Conservation (phyloP, 78 protist species). For the Guillardia theta region DNA sequence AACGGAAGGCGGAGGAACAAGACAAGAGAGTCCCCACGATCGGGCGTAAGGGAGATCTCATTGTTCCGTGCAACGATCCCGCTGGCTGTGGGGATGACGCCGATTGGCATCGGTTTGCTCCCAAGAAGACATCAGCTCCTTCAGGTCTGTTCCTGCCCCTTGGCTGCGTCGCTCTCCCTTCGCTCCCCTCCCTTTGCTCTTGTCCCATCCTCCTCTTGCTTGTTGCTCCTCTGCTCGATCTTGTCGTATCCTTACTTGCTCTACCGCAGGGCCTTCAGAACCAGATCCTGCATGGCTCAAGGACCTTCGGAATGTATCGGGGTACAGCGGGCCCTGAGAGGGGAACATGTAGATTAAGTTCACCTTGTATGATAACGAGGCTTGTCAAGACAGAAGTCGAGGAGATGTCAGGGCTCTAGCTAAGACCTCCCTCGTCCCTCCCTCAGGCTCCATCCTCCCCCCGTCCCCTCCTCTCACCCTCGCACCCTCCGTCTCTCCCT, state of each 20-base stretch:
- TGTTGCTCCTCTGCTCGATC: background rate
- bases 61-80: background rate
- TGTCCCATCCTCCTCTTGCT: background rate
- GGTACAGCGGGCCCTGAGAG: too few relatives aligned
- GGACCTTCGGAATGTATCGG: background rate
- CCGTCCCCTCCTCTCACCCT: background rate
- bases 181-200: background rate
- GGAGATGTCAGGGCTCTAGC: background rate
- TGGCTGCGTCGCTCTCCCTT: background rate
- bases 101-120: background rate
- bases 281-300: background rate
- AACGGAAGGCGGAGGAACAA: too few relatives aligned
- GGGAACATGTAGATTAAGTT: background rate
- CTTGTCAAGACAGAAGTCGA: background rate
- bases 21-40: background rate
- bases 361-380: background rate
- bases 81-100: background rate
- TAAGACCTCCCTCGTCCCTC: background rate
- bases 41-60: background rate
- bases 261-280: background rate
- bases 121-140: background rate
- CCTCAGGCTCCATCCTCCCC: background rate
- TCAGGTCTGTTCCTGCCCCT: background rate
- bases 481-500: background rate
- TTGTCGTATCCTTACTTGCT: background rate